Evolutionary conservation across 2,329 filamentous ascomycete species (phyloP), one percentile per base, ranked within the genome.

Genomic region (Lojkania enalia): DNA sequence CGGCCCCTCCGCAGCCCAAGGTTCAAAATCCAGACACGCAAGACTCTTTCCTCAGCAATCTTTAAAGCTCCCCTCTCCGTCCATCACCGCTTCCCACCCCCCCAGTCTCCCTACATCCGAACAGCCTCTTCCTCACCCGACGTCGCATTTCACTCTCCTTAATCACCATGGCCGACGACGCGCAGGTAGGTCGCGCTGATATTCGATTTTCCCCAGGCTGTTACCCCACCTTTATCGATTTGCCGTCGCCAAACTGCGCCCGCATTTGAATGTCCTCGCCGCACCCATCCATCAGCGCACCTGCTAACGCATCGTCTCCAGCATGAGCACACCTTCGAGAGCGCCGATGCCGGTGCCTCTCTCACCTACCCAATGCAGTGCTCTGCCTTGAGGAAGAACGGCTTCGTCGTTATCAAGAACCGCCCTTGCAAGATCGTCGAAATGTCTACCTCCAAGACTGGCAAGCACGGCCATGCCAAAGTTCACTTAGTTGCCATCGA

Each of bases 391-490:
- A 88, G 94, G 75, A 97, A 99, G 91, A 95, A 95, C 86, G 92
- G 94, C 63, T 87, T 88, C 83, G 94, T 99, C 76, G 86, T 92
- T 75, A 97, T 99, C 81, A 99, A 99, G 87, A 80, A 82, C 78
- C 94, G 94, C 69, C 95, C 94, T 69, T 99, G 94, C 91, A 99
- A 97, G 88, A 99, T 99, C 70, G 89, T 97, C 77, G 94, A 99
- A 73, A 99, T 99, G 95, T 96, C 90, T 65, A 99, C 94, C 81
- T 99, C 94, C 77, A 99, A 99, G 91, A 99, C 94, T 64, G 94
- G 94, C 80, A 99, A 99, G 90, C 94, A 99, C 88, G 94, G 94
- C 77, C 95, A 99, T 88, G 94, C 94, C 80, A 99, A 99, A 87
- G 94, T 99, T 75, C 92, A 99, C 80, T 81, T 99, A 68, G 87